Evolutionary conservation across 208 protist species (phyloP).

Genomic region (Wallacemonas sp.): DNA sequence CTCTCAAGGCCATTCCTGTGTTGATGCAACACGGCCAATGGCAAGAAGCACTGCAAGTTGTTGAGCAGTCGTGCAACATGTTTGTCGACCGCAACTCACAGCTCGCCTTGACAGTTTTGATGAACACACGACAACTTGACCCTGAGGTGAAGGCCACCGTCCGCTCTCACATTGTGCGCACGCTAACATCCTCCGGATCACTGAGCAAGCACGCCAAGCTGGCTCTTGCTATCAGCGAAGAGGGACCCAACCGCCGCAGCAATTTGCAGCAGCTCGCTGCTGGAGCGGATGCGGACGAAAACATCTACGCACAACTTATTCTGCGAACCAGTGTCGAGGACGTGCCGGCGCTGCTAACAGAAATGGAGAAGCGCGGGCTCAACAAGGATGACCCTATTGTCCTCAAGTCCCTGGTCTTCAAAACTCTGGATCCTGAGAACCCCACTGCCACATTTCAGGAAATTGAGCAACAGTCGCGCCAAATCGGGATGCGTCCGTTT

Average conservation of each 20-base stretch:
- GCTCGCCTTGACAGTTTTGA: constrained; percentile 26
- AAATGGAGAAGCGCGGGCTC: constrained; percentile 67
- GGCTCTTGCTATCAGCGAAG: constrained; percentile 46
- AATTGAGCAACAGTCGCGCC: constrained; percentile 56
- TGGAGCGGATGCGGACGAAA: constrained; percentile 69
- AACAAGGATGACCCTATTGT: constrained; percentile 75
- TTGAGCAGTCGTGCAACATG: background rate
- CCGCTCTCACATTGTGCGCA: constrained; percentile 26
- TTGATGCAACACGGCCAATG: constrained; percentile 13
- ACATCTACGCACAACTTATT: constrained; percentile 74
- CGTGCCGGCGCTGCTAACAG: constrained; percentile 47
- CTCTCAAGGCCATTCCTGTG: background rate
- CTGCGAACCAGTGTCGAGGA: constrained; percentile 44
- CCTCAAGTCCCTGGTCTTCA: constrained; percentile 50
- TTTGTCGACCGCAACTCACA: constrained; percentile 10
- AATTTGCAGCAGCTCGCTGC: constrained; percentile 57
- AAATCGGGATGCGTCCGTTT: constrained; percentile 47
- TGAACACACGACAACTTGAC: constrained; percentile 14
- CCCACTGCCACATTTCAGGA: constrained; percentile 59
- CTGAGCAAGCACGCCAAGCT: constrained; percentile 52
- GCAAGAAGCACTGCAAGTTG: constrained; percentile 4
- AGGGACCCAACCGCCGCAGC: constrained; percentile 37
- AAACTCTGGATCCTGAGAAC: constrained; percentile 44
- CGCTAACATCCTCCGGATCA: constrained; percentile 21
- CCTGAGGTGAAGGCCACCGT: constrained; percentile 18